Conservation (phyloP, 2,329 filamentous ascomycete genomes). For the Didymella segeticola region DNA sequence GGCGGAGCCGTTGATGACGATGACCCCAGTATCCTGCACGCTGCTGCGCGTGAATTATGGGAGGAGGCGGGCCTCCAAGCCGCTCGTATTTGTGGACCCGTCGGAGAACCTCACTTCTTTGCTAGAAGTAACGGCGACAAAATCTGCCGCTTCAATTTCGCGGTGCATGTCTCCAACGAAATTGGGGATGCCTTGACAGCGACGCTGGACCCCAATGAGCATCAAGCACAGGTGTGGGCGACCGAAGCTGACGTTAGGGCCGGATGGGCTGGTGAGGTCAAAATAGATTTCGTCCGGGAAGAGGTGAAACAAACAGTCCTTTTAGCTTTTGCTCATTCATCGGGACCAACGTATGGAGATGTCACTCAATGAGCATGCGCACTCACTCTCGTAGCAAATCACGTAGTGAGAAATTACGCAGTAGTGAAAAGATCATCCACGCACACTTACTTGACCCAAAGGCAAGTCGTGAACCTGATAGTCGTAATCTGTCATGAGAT, state of each 20-base stretch:
- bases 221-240: slow-evolving; percentile 6
- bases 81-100: slow-evolving; percentile 25
- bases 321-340: neutral
- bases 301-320: slow-evolving; percentile 3
- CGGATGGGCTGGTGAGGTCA: neutral
- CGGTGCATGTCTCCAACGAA: neutral
- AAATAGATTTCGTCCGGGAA: neutral
- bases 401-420: too few species aligned
- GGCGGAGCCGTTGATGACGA: slow-evolving; percentile 57
- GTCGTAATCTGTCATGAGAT: too few species aligned
- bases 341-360: too few species aligned
- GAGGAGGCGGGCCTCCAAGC: slow-evolving; percentile 56
- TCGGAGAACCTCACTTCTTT: slow-evolving; percentile 17
- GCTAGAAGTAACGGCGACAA: slow-evolving; percentile 3
- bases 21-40: slow-evolving; percentile 53
- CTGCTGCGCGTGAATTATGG: slow-evolving; percentile 57
- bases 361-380: too few species aligned
- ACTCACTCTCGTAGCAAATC: too few species aligned
- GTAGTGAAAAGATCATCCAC: too few species aligned
- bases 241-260: slow-evolving; percentile 1
- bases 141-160: slow-evolving; percentile 3
- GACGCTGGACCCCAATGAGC: slow-evolving; percentile 5
- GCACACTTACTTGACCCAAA: too few species aligned
- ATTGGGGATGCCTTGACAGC: neutral
- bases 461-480: too few species aligned